Percentiles rank a stretch among this genome's conserved stretches.
These are phyloP conservation scores for Talaromyces sp. DNA, from an alignment of 2,329 filamentous ascomycete species.

Conservation along the genomic window DNA sequence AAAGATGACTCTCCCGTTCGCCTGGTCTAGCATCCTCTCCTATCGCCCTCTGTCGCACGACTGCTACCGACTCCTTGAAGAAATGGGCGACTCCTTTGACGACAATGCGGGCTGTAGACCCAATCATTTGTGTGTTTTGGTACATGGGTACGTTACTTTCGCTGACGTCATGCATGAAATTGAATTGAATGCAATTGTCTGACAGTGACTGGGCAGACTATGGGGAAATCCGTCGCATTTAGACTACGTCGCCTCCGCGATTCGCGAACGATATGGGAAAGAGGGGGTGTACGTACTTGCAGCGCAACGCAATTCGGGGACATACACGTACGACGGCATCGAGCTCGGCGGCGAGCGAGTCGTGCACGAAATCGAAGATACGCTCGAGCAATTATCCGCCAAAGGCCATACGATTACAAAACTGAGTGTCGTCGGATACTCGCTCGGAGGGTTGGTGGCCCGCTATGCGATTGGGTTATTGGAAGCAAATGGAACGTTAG, in stretches of 20 bases:
- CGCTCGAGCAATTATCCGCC: slow-evolving; percentile 51
- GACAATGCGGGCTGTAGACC: slow-evolving; percentile 24
- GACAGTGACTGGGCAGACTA: slow-evolving; percentile 39
- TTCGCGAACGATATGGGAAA: slow-evolving; percentile 50
- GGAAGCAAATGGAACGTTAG: slow-evolving; percentile 74
- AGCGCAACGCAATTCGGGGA: slow-evolving; percentile 55
- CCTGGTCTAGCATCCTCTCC: slow-evolving; percentile 9
- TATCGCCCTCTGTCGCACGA: background rate
- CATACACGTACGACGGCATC: slow-evolving; percentile 63
- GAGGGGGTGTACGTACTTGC: slow-evolving; percentile 56
- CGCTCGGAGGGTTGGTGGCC: slow-evolving; percentile 79
- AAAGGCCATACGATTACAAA: slow-evolving; percentile 71
- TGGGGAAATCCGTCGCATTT: slow-evolving; percentile 62
- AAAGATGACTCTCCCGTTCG: slow-evolving; percentile 8
- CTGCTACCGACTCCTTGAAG: slow-evolving; percentile 12
- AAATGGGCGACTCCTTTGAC: slow-evolving; percentile 16
- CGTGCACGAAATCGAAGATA: slow-evolving; percentile 61
- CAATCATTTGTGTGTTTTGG: slow-evolving; percentile 59
- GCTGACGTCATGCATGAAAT: background rate
- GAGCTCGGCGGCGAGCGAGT: slow-evolving; percentile 67
- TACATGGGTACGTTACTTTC: slow-evolving; percentile 54
- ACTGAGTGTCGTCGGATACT: slow-evolving; percentile 85
- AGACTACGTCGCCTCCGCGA: slow-evolving; percentile 50
- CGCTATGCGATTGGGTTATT: slow-evolving; percentile 84
- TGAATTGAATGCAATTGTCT: background rate